A percentile compares a stretch with the other conserved stretches of the same genome.
Conservation (phyloP, 1,284 basidiomycete genomes). For the Ganoderma resinaceum region DNA sequence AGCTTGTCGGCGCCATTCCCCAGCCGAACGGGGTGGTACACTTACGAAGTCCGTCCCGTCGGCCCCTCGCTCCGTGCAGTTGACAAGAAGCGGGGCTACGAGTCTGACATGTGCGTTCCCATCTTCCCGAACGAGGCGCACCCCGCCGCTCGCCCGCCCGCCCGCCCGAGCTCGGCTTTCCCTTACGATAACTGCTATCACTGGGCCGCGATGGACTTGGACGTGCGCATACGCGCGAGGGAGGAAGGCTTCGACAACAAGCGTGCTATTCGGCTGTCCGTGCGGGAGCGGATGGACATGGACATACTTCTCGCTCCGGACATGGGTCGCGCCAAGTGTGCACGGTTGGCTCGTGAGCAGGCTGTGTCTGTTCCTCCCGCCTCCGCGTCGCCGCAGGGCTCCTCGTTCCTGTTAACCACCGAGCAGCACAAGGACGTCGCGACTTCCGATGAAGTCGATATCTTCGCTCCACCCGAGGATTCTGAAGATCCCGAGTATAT, state of each 20-base stretch:
- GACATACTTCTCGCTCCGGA: not conserved
- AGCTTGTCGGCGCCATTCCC: not conserved
- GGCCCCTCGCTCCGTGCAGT: not conserved
- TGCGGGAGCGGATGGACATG: not conserved
- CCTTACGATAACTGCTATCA: constrained; percentile 21
- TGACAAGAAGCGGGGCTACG: not conserved
- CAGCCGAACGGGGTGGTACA: constrained; percentile 3
- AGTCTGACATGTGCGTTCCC: constrained; percentile 14
- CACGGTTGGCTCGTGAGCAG: not conserved
- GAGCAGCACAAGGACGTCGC: not conserved
- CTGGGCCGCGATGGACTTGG: constrained; percentile 1
- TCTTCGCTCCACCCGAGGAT: too few species aligned
- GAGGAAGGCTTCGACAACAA: not conserved
- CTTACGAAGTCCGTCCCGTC: not conserved
- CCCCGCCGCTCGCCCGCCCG: not conserved
- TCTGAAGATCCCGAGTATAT: not conserved
- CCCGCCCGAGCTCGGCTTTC: not conserved
- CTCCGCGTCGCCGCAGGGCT: not conserved
- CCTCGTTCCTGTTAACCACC: not conserved
- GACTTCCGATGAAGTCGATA: too few species aligned
- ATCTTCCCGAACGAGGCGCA: constrained; percentile 14
- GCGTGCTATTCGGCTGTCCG: not conserved
- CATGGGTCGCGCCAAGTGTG: not conserved
- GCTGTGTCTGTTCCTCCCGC: not conserved
- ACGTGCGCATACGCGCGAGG: not conserved